Base-by-base conservation (phyloP, 768 basidiomycete genomes). In the Hypholoma sublateritium region DNA sequence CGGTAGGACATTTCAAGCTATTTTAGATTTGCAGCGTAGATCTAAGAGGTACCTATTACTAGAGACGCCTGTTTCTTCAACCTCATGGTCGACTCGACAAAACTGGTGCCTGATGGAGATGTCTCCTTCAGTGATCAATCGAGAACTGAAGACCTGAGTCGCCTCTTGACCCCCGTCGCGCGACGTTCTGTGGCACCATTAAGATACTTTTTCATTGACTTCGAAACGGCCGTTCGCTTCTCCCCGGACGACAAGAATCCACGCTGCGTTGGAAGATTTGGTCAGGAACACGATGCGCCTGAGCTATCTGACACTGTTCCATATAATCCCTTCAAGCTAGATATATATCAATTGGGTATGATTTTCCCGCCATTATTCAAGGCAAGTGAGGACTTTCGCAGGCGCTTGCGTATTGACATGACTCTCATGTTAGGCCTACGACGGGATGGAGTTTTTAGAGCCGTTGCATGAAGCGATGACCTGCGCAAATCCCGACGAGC, bases 171-270 rank as follows among this genome's bases (percentile, higher is more conserved):
- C 9, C 24, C 28, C 17, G 53, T 53, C 21, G 56, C 60, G 9
- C 57, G 63, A 1, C 58, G 68, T 36, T 60, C 62, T 8, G 60
- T 68, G 11, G 35, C 50, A 1, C 64, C 67, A n/a, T 59, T 67
- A 14, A 59, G 59, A 41, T 70, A 70, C 45, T 69, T 65, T 41
- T 62, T 67, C 50, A 70, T 70, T 14, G 69, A 72, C 28, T 70
- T 68, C 28, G 67, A 65, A 14, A 44, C 66, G 7, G 62, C 65
- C 12, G 2, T 25, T 9, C 6, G 45, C 0, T 61, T 36, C 24
- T 25, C 51, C 14, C 42, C 41, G 5, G 44, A 49, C 11, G 45
- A 56, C 17, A 49, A 55, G 19, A 17, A 34, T 17, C 19, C 35
- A 2, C 34, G 11, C 17, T 60, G 49, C 21, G 21, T 42, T 3